These are phyloP conservation scores for Trichoderma reesei DNA, from an alignment of 495 filamentous ascomycete genomes.

Conservation along the genomic window DNA sequence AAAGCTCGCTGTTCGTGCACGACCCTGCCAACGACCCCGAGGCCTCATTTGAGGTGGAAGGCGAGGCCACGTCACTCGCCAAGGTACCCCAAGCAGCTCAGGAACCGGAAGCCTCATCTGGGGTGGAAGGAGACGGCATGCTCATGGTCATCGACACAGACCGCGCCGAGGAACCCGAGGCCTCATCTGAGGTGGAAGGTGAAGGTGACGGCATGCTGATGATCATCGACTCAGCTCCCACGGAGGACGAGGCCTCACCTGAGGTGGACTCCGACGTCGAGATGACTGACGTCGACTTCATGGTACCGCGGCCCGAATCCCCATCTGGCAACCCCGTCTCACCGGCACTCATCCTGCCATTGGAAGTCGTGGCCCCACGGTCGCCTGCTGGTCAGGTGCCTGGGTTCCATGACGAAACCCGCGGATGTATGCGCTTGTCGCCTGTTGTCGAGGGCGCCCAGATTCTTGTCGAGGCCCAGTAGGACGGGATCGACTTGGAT, in stretches of 20 bases:
- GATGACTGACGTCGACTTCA: not conserved
- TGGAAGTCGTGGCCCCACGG: not conserved
- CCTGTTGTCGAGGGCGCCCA: not conserved
- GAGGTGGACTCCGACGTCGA: not conserved
- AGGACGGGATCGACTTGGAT: not conserved
- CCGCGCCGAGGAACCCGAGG: not conserved
- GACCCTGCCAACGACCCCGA: not conserved
- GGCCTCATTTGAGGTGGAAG: not conserved
- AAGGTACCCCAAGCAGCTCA: not conserved
- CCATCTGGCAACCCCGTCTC: not conserved
- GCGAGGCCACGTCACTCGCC: not conserved
- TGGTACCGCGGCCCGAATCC: not conserved
- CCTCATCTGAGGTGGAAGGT: not conserved
- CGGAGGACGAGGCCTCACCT: not conserved
- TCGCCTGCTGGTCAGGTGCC: not conserved
- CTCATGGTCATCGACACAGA: too few species aligned
- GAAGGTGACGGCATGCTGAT: not conserved
- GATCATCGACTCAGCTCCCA: not conserved
- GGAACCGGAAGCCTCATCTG: not conserved
- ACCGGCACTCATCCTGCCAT: not conserved
- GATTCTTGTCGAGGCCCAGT: slow-evolving; percentile 1
- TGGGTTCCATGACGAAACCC: not conserved
- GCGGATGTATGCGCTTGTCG: not conserved
- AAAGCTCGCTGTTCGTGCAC: too few species aligned
- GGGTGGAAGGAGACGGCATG: too few species aligned